Conservation (phyloP, 2,329 filamentous ascomycete species). For the Canariomyces notabilis region DNA sequence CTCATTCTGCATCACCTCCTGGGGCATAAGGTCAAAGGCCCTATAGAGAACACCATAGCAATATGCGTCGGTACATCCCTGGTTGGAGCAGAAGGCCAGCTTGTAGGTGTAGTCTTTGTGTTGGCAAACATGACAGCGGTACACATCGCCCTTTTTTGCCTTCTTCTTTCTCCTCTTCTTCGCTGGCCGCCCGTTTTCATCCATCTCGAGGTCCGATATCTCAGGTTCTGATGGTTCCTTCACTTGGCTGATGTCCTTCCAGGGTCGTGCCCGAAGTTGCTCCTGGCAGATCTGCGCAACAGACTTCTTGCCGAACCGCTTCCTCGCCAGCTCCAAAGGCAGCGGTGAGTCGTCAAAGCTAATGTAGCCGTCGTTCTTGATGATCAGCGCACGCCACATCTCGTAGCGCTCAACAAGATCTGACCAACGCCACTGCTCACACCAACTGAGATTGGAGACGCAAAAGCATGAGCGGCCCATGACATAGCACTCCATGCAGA, state of each 20-base stretch:
- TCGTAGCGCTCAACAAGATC: slow-evolving; percentile 75
- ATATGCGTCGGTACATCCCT: slow-evolving; percentile 68
- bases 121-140: slow-evolving; percentile 76
- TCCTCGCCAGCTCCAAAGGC: slow-evolving; percentile 64
- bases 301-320: slow-evolving; percentile 66
- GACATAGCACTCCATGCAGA: slow-evolving; percentile 98
- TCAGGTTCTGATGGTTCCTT: slow-evolving; percentile 45
- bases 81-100: slow-evolving; percentile 69
- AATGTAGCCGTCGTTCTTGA: slow-evolving; percentile 64
- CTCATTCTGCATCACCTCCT: slow-evolving; percentile 71
- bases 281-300: slow-evolving; percentile 93
- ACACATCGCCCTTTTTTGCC: slow-evolving; percentile 49
- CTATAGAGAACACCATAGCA: slow-evolving; percentile 93
- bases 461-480: slow-evolving; percentile 94
- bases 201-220: slow-evolving; percentile 48
- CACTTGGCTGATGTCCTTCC: slow-evolving; percentile 71
- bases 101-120: slow-evolving; percentile 79
- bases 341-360: slow-evolving; percentile 62
- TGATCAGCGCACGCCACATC: slow-evolving; percentile 72
- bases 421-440: slow-evolving; percentile 86
- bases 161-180: slow-evolving; percentile 60
- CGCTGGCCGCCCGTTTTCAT: slow-evolving; percentile 57
- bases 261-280: slow-evolving; percentile 73
- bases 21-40: slow-evolving; percentile 85
- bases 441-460: slow-evolving; percentile 80